Evolutionary conservation across 371 early-diverging fungal species (phyloP).

Genomic region (Thermomucor indicae-seudaticae): DNA sequence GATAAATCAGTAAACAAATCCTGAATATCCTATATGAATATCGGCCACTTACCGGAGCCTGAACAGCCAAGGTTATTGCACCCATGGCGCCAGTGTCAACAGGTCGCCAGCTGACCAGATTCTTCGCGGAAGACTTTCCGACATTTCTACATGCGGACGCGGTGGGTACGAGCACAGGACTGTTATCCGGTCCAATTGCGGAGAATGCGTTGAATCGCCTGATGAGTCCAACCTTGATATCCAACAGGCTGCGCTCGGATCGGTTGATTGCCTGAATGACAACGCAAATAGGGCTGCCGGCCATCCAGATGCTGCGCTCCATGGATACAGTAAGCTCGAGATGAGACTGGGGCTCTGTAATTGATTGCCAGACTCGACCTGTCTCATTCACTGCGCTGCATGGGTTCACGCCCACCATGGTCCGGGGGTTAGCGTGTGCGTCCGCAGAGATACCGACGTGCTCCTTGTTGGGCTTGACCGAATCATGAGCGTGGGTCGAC

Average conservation of each 20-base stretch:
- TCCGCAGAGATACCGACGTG: conserved; percentile 19
- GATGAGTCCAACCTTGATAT: conserved; percentile 25
- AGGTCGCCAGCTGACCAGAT: conserved; percentile 26
- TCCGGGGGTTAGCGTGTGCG: conserved; percentile 7
- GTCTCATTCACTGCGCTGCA: conserved; percentile 11
- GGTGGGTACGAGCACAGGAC: conserved; percentile 9
- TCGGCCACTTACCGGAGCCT: conserved; percentile 23
- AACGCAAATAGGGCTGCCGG: conserved; percentile 26
- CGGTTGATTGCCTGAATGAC: conserved; percentile 13
- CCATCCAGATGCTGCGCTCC: conserved; percentile 25
- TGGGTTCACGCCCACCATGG: not conserved
- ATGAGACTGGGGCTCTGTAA: not conserved
- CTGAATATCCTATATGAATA: not conserved
- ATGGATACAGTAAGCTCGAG: conserved; percentile 16
- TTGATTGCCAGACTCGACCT: conserved; percentile 13
- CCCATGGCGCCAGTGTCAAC: conserved; percentile 12
- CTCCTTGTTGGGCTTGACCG: conserved; percentile 10
- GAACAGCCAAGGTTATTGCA: conserved; percentile 15
- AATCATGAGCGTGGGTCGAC: not conserved
- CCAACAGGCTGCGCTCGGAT: conserved; percentile 6
- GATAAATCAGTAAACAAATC: not conserved
- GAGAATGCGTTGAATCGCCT: conserved; percentile 20
- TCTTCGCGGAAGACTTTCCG: conserved; percentile 1
- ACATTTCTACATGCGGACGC: conserved; percentile 19
- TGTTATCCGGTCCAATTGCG: not conserved